Evolutionary conservation across 2,329 filamentous ascomycete species (phyloP), one percentile per base, ranked within the genome.

Genomic region (Penicillium oxalicum): DNA sequence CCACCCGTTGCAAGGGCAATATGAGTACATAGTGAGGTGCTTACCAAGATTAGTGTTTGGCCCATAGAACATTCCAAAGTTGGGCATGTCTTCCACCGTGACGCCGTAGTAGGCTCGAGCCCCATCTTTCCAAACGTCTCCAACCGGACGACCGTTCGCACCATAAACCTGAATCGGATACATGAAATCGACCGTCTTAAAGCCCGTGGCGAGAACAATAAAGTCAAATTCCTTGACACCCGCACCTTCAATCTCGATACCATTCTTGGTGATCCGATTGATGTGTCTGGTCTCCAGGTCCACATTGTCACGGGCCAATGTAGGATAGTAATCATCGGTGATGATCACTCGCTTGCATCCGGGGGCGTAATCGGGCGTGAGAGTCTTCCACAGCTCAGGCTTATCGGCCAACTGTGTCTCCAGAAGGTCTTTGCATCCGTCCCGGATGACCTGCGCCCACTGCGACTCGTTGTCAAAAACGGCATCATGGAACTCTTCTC

Each of bases 111-210:
- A 71, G 9, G 78, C 79, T 24, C 61, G 65, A 0, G 78, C 75
- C 6, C 78, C 79, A 2, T 68, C 61, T n/a, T 65, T 61, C 80
- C 80, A 83, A n/a, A 81, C 69, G 7, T 77, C 70, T 0, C 65
- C 59, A 18, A 82, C 63, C 0, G 70, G 45, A 4, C 69, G 68
- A 1, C 72, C 72, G 12, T 70, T 59, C 0, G 60, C 56, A 5
- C 79, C 80, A 8, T 65, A 70, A 13, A 83, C 68, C 25, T 75
- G 64, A 53, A 83, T 80, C 0, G 79, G 78, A 54, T 77, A 71
- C 70, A 83, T 73, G 63, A 83, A 83, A 40, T 82, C 75, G 0
- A 77, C 73, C 0, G 80, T 77, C 25, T 74, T 70, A 68, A 83
- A 83, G 0, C 80, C 80, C 0, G 80, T 83, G 0, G 80, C 80